Percentiles rank a stretch among this genome's conserved stretches.
Evolutionary conservation across 257 asterid genomes (phyloP).

Genomic region (Solanum pennellii): DNA sequence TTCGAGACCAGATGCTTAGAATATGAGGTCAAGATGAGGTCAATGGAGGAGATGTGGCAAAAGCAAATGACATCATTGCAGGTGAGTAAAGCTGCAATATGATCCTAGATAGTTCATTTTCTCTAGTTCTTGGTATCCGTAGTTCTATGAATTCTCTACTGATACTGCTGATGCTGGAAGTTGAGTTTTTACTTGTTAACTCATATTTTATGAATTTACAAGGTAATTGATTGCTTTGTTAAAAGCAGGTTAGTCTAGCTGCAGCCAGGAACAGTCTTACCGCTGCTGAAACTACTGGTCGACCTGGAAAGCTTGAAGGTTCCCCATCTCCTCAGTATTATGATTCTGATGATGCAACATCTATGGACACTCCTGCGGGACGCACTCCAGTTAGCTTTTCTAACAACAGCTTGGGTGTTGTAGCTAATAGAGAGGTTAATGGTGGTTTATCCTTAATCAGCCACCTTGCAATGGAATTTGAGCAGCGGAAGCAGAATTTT

Average conservation of each 20-base stretch:
- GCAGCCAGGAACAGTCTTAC: slow-evolving; percentile 52
- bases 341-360: slow-evolving; percentile 52
- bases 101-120: background rate
- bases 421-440: slow-evolving; percentile 23
- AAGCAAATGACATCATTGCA: slow-evolving; percentile 77
- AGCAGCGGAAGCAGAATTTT: slow-evolving; percentile 37
- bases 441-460: slow-evolving; percentile 23
- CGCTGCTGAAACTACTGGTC: slow-evolving; percentile 24
- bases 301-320: slow-evolving; percentile 29
- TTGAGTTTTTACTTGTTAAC: background rate
- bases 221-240: slow-evolving; percentile 1
- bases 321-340: slow-evolving; percentile 47
- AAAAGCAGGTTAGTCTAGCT: slow-evolving; percentile 55
- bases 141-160: background rate
- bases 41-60: slow-evolving; percentile 93
- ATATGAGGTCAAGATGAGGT: slow-evolving; percentile 72
- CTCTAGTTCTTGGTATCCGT: background rate
- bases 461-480: slow-evolving; percentile 60
- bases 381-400: slow-evolving; percentile 40
- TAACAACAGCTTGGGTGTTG: slow-evolving; percentile 22
- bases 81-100: slow-evolving; percentile 30
- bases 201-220: background rate
- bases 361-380: slow-evolving; percentile 57
- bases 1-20: slow-evolving; percentile 52
- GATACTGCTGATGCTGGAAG: background rate